These are phyloP conservation scores for Diaporthe amygdali DNA, from an alignment of 2,329 filamentous ascomycete species.

Conservation along the genomic window DNA sequence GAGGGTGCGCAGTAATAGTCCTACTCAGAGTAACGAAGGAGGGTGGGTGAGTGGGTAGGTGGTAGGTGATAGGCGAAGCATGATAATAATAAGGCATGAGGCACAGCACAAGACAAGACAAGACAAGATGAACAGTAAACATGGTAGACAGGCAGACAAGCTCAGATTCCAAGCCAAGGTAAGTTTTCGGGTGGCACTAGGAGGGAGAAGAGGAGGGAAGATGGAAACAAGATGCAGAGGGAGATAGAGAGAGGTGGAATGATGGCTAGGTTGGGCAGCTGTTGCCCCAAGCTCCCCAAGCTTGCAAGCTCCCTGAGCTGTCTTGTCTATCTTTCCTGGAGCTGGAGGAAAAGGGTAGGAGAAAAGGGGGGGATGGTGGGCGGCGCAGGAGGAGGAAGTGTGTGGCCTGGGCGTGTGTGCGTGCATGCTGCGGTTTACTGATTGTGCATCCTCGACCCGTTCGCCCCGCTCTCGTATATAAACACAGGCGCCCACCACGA, in stretches of 20 bases:
- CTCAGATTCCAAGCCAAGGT: neutral
- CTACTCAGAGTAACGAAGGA: neutral
- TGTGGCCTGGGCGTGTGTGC: neutral
- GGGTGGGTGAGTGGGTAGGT: neutral
- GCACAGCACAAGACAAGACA: neutral
- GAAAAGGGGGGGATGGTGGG: neutral
- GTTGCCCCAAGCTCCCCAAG: neutral
- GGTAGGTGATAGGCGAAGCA: neutral
- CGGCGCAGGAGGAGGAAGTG: neutral
- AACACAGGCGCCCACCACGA: slow-evolving; percentile 61
- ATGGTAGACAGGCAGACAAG: neutral
- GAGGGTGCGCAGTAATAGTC: neutral
- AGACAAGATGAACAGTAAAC: neutral
- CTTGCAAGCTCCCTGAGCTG: neutral
- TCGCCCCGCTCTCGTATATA: slow-evolving; percentile 62
- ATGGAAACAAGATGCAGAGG: neutral
- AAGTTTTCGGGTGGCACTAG: slow-evolving; percentile 1
- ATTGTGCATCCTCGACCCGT: slow-evolving; percentile 51
- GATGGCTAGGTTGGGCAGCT: slow-evolving; percentile 11
- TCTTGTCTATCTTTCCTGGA: neutral
- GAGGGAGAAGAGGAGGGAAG: neutral
- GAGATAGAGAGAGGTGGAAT: neutral
- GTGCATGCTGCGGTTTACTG: slow-evolving; percentile 44
- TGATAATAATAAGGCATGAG: neutral
- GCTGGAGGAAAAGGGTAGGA: neutral